Conservation (phyloP, 2,329 filamentous ascomycete species). For the Anthostomella pinea region DNA sequence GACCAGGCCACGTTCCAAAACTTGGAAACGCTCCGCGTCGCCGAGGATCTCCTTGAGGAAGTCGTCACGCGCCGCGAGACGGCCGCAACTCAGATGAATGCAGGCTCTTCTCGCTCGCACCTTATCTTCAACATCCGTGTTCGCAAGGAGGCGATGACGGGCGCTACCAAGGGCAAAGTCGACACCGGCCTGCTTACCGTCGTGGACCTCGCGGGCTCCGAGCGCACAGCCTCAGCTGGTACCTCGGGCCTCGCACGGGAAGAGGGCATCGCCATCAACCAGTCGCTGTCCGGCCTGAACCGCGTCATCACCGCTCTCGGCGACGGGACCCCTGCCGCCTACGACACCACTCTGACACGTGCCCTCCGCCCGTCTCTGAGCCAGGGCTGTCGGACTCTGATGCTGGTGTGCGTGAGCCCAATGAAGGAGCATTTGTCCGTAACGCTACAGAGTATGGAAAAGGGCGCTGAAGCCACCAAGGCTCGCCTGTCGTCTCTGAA, state of each 20-base stretch:
- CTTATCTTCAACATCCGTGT: constrained; percentile 70
- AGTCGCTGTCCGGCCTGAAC: constrained; percentile 83
- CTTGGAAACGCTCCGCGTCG: constrained; percentile 62
- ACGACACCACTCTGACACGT: constrained; percentile 90
- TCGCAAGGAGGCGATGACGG: constrained; percentile 37
- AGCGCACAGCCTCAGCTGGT: constrained; percentile 59
- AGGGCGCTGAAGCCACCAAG: constrained; percentile 18
- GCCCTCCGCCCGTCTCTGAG: constrained; percentile 88
- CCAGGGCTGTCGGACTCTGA: constrained; percentile 91
- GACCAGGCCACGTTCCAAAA: constrained; percentile 46
- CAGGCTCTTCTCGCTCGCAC: constrained; percentile 86
- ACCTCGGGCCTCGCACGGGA: constrained; percentile 62
- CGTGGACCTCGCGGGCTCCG: constrained; percentile 92
- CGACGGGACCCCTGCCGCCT: constrained; percentile 79
- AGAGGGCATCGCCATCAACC: constrained; percentile 96
- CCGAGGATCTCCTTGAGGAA: constrained; percentile 70
- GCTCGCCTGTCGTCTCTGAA: constrained; percentile 8
- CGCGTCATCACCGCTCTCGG: constrained; percentile 91
- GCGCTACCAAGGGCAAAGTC: constrained; percentile 66
- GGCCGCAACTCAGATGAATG: constrained; percentile 89
- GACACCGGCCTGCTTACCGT: constrained; percentile 90
- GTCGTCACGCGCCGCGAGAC: constrained; percentile 82
- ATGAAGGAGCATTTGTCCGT: constrained; percentile 72
- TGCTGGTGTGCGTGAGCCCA: constrained; percentile 97
- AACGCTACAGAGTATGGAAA: constrained; percentile 21